These are phyloP conservation scores for Plenodomus biglobosus DNA, from an alignment of 2,329 filamentous ascomycete genomes.

Conservation along the genomic window DNA sequence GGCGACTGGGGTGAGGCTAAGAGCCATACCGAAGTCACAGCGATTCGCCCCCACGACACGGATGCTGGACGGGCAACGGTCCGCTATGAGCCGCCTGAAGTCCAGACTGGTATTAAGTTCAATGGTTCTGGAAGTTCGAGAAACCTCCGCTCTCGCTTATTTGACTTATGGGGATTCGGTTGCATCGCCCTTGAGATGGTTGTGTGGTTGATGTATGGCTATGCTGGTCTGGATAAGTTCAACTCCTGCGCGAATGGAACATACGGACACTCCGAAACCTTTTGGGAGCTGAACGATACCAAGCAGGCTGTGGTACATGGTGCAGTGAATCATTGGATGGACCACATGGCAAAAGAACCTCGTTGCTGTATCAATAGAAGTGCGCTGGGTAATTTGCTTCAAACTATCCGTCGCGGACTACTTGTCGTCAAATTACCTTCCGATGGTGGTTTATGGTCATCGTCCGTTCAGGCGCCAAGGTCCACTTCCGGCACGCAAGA, in stretches of 20 bases:
- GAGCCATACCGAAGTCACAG: conserved; percentile 7
- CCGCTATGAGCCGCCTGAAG: conserved; percentile 20
- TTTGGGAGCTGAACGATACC: no score
- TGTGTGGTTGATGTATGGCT: conserved; percentile 27
- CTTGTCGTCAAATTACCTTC: no score
- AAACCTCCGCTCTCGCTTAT: conserved; percentile 13
- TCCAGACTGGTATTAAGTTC: not conserved
- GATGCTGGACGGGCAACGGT: conserved; percentile 13
- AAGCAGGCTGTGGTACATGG: conserved; percentile 2
- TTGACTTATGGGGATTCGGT: conserved; percentile 31
- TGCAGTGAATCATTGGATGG: conserved; percentile 9
- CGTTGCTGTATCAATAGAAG: no score
- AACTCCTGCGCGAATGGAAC: no score
- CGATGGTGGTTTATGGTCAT: no score
- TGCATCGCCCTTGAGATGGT: conserved; percentile 30
- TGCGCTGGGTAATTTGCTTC: no score
- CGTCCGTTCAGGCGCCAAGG: no score
- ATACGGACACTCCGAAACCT: no score
- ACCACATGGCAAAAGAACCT: no score
- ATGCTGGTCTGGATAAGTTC: conserved; percentile 4
- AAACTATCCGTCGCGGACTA: no score
- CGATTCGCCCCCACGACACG: not conserved
- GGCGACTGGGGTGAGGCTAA: conserved; percentile 19
- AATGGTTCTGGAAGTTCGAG: no score
- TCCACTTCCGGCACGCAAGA: no score